phyloP scores from a whole-genome alignment of 176 grass and related monocot species.

The Oryza glumipatula region DNA sequence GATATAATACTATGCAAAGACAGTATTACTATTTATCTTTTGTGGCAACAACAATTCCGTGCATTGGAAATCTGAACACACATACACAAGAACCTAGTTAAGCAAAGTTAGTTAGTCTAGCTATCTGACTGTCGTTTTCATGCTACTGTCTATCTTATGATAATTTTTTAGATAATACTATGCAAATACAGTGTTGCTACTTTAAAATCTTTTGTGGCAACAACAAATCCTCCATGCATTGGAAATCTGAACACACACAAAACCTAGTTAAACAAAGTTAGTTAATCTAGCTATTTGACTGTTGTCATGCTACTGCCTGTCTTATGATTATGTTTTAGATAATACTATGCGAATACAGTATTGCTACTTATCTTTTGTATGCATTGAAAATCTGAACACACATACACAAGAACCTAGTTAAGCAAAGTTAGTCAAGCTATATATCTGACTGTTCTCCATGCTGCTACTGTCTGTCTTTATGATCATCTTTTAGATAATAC shows the following conservation, averaged over 20 bases:
- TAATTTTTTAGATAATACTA: background rate
- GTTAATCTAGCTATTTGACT: background rate
- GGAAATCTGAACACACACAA: too few species aligned
- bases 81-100: constrained; percentile 29
- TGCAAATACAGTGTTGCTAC: background rate
- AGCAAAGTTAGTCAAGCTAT: background rate
- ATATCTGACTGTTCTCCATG: constrained; percentile 25
- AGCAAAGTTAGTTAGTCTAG: constrained; percentile 8
- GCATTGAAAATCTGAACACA: constrained; percentile 38
- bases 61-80: constrained; percentile 40
- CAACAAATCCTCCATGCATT: too few species aligned
- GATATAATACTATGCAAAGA: background rate
- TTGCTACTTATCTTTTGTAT: background rate
- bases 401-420: constrained; percentile 29
- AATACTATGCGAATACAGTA: background rate
- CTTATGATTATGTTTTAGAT: background rate
- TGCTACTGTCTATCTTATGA: background rate
- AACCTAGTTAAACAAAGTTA: too few species aligned
- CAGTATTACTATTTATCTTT: background rate
- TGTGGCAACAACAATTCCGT: constrained; percentile 39
- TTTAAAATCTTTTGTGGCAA: too few species aligned
- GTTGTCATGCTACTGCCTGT: constrained; percentile 25
- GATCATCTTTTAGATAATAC: background rate
- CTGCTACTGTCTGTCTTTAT: background rate
- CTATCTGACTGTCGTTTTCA: constrained; percentile 25